Evolutionary conservation across 495 filamentous ascomycete species (phyloP).

Genomic region (Neurospora sp.): DNA sequence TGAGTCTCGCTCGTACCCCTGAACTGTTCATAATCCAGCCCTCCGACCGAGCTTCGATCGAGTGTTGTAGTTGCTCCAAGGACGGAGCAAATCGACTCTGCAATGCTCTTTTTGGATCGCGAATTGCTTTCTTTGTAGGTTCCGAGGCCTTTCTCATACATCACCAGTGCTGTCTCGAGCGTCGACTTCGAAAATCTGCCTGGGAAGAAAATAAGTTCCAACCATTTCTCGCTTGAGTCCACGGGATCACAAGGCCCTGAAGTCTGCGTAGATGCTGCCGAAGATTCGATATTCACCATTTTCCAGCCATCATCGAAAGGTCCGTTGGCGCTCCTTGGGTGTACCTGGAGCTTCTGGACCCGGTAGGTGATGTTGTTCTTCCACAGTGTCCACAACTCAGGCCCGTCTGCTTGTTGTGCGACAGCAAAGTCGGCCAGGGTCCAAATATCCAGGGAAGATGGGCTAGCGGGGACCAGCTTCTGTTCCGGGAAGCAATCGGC

Average conservation of each 20-base stretch:
- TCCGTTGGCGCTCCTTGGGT: conserved; percentile 24
- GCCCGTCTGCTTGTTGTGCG: conserved; percentile 29
- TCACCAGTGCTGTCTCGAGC: conserved; percentile 68
- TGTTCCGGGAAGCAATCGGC: conserved; percentile 56
- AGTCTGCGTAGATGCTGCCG: conserved; percentile 43
- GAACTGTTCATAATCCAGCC: conserved; percentile 65
- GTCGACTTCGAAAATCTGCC: conserved; percentile 65
- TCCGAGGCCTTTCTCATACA: conserved; percentile 58
- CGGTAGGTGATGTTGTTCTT: conserved; percentile 71
- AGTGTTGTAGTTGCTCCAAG: conserved; percentile 56
- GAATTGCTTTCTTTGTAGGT: conserved; percentile 24
- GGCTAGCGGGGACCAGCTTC: conserved; percentile 55
- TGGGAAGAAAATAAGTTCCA: conserved; percentile 69
- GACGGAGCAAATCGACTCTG: conserved; percentile 59
- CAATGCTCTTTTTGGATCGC: conserved; percentile 43
- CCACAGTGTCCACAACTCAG: conserved; percentile 77
- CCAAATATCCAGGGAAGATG: conserved; percentile 71
- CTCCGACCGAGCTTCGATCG: conserved; percentile 47
- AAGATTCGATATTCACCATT: conserved; percentile 55
- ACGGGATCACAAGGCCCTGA: conserved; percentile 51
- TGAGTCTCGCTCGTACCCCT: conserved; percentile 62
- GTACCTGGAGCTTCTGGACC: conserved; percentile 46
- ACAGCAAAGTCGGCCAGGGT: conserved; percentile 77
- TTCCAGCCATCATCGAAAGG: conserved; percentile 68
- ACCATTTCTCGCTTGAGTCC: conserved; percentile 57